Conservation (phyloP, 805 yeast species). For the Danielia oregonensis region DNA sequence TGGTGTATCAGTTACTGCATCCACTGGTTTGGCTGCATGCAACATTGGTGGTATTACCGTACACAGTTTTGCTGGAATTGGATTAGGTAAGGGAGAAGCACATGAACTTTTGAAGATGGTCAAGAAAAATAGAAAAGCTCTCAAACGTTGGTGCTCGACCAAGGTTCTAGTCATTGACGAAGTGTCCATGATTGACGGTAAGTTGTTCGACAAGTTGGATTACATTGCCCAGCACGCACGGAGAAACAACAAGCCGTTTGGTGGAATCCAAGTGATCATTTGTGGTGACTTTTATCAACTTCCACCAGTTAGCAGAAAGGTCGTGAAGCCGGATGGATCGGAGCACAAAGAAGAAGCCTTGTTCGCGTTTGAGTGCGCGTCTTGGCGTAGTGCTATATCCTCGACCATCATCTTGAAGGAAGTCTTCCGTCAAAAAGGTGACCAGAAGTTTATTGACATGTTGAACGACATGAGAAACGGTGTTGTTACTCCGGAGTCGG, state of each 20-base stretch:
- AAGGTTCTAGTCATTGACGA: slow-evolving; percentile 85
- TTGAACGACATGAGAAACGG: slow-evolving; percentile 81
- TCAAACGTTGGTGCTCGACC: slow-evolving; percentile 60
- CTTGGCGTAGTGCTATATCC: slow-evolving; percentile 64
- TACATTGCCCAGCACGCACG: slow-evolving; percentile 58
- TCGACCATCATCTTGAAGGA: slow-evolving; percentile 67
- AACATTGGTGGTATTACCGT: slow-evolving; percentile 89
- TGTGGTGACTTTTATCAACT: slow-evolving; percentile 97
- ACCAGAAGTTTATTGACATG: slow-evolving; percentile 68
- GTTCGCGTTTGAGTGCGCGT: slow-evolving; percentile 72
- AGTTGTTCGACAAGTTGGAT: slow-evolving; percentile 70
- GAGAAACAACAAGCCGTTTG: slow-evolving; percentile 66
- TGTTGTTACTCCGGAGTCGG: slow-evolving; percentile 47
- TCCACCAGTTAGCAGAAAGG: slow-evolving; percentile 70
- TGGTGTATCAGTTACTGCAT: slow-evolving; percentile 83
- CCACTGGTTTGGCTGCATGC: slow-evolving; percentile 94
- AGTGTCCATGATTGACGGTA: slow-evolving; percentile 89
- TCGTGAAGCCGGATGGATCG: slow-evolving; percentile 24
- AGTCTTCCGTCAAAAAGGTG: slow-evolving; percentile 89
- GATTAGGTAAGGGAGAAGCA: slow-evolving; percentile 60
- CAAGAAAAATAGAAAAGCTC: slow-evolving; percentile 39
- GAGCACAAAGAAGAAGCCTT: slow-evolving; percentile 18
- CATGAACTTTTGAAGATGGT: slow-evolving; percentile 46
- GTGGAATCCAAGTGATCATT: slow-evolving; percentile 85
- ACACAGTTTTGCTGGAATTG: slow-evolving; percentile 83